phyloP scores from a whole-genome alignment of 2,329 filamentous ascomycete genomes.

The Capronia coronata region DNA sequence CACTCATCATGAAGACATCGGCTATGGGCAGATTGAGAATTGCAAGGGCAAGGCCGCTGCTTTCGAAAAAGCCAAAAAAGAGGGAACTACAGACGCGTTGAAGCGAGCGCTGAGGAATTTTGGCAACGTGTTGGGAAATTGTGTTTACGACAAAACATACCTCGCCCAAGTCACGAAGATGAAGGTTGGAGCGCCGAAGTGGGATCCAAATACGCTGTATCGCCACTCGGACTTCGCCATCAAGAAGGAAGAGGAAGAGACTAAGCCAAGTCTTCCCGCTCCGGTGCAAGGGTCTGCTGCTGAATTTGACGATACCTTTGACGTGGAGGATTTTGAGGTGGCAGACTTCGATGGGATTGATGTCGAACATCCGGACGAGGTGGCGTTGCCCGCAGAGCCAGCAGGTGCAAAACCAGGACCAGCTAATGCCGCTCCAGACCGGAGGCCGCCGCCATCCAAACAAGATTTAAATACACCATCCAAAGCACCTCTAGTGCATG shows the following conservation, averaged over 20 bases:
- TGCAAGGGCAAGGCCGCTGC: constrained; percentile 89
- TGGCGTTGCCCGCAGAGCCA: constrained; percentile 49
- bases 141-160: constrained; percentile 95
- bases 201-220: constrained; percentile 72
- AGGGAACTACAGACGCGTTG: constrained; percentile 88
- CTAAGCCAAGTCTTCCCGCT: constrained; percentile 29
- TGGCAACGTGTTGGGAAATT: constrained; percentile 95
- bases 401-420: constrained; percentile 22
- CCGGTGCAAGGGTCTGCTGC: constrained; percentile 8
- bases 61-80: constrained; percentile 98
- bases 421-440: constrained; percentile 16
- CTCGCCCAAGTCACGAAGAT: constrained; percentile 83
- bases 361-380: constrained; percentile 68
- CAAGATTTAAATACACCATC: constrained; percentile 21
- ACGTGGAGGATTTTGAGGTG: constrained; percentile 61
- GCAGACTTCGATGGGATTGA: constrained; percentile 66
- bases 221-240: constrained; percentile 67
- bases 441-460: constrained; percentile 8
- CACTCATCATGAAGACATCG: constrained; percentile 95
- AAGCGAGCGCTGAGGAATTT: constrained; percentile 88
- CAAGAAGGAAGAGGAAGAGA: constrained; percentile 50
- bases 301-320: constrained; percentile 33
- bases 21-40: constrained; percentile 95
- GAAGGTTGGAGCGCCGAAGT: constrained; percentile 70
- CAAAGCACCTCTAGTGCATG: constrained; percentile 13